These are phyloP conservation scores for Elaeagnus macrophylla DNA, from an alignment of 306 rosid genomes.

Conservation along the genomic window DNA sequence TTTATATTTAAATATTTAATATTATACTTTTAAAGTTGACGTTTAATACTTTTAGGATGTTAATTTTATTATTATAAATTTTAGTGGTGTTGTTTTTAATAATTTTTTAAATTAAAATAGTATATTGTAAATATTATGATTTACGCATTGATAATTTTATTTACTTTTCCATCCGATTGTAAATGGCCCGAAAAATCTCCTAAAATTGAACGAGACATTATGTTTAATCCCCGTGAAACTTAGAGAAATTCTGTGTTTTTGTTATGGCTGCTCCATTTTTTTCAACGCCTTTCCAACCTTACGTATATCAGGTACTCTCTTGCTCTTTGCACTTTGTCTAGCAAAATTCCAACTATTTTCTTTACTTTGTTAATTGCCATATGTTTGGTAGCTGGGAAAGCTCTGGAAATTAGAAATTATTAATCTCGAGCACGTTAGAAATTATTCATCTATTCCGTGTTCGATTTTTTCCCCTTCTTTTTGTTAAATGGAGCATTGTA, in stretches of 20 bases:
- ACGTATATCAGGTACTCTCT: slow-evolving; percentile 74
- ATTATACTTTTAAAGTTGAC: too few species aligned
- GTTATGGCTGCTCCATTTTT: slow-evolving; percentile 98
- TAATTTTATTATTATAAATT: too few species aligned
- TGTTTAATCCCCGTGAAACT: slow-evolving; percentile 16
- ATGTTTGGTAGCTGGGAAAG: slow-evolving; percentile 10
- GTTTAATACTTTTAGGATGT: too few species aligned
- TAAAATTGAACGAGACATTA: slow-evolving; percentile 3
- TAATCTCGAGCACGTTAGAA: background rate
- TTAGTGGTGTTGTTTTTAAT: too few species aligned
- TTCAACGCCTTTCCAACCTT: slow-evolving; percentile 96
- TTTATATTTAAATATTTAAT: too few species aligned
- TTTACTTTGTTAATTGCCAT: background rate
- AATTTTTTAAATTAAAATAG: too few species aligned
- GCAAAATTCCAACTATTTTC: background rate
- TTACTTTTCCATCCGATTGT: slow-evolving; percentile 12
- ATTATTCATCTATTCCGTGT: slow-evolving; percentile 1
- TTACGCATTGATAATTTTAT: too few species aligned
- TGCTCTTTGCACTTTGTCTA: background rate
- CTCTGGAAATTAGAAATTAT: slow-evolving; percentile 4
- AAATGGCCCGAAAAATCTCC: slow-evolving; percentile 8
- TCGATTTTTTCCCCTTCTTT: background rate
- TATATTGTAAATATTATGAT: too few species aligned
- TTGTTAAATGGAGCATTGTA: background rate
- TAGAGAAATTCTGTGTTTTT: slow-evolving; percentile 16